Base-by-base conservation (phyloP, 305 asterid genomes). In the Fraxinus nigra region DNA sequence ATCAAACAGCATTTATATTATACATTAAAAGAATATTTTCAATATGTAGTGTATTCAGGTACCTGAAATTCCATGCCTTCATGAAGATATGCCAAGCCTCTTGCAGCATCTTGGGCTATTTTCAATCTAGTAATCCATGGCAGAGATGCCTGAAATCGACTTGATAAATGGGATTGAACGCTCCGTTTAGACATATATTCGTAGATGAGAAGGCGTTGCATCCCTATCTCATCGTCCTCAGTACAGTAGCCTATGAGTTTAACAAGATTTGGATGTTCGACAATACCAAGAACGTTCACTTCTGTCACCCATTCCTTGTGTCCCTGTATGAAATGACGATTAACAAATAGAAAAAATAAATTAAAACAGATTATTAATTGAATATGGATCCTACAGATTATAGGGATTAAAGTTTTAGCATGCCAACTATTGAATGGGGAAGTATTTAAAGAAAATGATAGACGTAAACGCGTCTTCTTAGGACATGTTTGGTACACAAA, bases 241-340 rank as follows among this genome's bases (percentile, higher is more conserved):
- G 98, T 95, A 72, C 99, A 95, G 43, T 92, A 92, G 46, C 99
- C 98, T 37, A 90, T 72, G 10, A 95, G 97, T 80, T 90, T 92
- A 16, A 93, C 99, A 18, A 95, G 97, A 87, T 93, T 93, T 18
- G 87, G 93, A 84, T 95, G 98, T 40, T 95, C 94, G 35, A 92
- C 99, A 1, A 95, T 83, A 32, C 99, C 98, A 13, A 95, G 95
- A 30, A 95, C 91, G 35, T 92, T 93, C 38, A 95, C 98, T 85
- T 95, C 97, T 3, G 97, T 95, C 88, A 92, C 94, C 98, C 99
- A 95, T 85, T 95, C 99, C 86, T 95, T 95, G 85, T 93, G 99
- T 70, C 99, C 99, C 98, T 95, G 54, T 6, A 63, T 18, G 20
- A 48, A 10, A 22, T 34, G 61, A 18, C 33, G 11, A 32, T 5